A percentile compares a stretch with the other conserved stretches of the same genome.
Evolutionary conservation across 2,329 filamentous ascomycete species (phyloP).

Genomic region (Neonectria magnoliae): DNA sequence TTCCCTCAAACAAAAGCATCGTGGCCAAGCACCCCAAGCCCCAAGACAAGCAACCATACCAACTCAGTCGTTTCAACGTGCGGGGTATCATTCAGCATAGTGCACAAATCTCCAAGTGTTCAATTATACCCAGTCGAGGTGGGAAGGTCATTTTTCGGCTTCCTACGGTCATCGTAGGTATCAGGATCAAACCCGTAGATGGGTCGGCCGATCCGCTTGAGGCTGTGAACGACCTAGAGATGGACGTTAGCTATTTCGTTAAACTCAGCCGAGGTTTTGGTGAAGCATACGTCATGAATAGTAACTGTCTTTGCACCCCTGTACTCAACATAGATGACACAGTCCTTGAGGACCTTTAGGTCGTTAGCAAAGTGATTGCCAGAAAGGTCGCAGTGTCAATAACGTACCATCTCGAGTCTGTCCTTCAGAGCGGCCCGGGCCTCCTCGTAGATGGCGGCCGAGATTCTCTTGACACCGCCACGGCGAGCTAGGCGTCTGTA

Average conservation of each 20-base stretch:
- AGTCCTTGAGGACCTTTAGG: constrained; percentile 61
- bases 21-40: not conserved
- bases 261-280: not conserved
- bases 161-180: constrained; percentile 37
- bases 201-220: constrained; percentile 59
- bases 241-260: constrained; percentile 21
- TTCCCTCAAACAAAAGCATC: not conserved
- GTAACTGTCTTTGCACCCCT: constrained; percentile 70
- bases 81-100: not conserved
- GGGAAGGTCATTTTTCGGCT: not conserved
- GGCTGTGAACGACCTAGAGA: constrained; percentile 63
- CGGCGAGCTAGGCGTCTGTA: constrained; percentile 75
- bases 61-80: not conserved
- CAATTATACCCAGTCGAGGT: constrained; percentile 5
- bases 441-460: constrained; percentile 70
- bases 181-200: constrained; percentile 68
- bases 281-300: constrained; percentile 63
- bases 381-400: not conserved
- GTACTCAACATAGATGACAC: constrained; percentile 63
- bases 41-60: not conserved
- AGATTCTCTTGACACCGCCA: constrained; percentile 81
- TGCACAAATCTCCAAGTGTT: not conserved
- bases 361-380: constrained; percentile 19
- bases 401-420: constrained; percentile 58
- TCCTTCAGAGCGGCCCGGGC: constrained; percentile 61